A percentile compares a stretch with the other conserved stretches of the same genome.
Conservation (phyloP, 495 filamentous ascomycete species). For the Aspergillus ellipticus region DNA sequence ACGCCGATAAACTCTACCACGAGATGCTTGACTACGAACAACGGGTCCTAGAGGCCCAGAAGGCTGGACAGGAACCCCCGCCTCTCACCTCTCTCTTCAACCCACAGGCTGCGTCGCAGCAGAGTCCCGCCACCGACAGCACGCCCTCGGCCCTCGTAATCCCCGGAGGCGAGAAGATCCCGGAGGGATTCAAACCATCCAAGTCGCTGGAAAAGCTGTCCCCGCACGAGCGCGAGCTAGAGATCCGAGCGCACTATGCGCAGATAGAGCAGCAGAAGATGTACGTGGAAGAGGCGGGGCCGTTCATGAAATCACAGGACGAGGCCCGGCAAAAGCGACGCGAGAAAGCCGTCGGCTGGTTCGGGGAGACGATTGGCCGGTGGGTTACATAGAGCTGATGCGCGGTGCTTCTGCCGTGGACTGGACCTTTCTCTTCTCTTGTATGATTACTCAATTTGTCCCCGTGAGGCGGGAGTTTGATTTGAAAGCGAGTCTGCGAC, state of each 20-base stretch:
- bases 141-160: conserved; percentile 24
- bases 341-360: conserved; percentile 54
- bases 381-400: conserved; percentile 32
- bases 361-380: conserved; percentile 49
- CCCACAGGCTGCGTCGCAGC: conserved; percentile 23
- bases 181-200: conserved; percentile 41
- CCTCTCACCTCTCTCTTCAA: conserved; percentile 40
- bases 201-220: conserved; percentile 55
- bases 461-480: background rate
- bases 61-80: conserved; percentile 47
- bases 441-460: conserved; percentile 1
- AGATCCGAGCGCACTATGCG: conserved; percentile 59
- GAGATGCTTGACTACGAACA: conserved; percentile 75
- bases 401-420: conserved; percentile 2
- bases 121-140: conserved; percentile 1
- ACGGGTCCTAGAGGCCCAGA: conserved; percentile 61
- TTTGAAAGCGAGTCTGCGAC: background rate
- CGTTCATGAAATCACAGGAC: conserved; percentile 54
- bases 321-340: conserved; percentile 55
- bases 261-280: conserved; percentile 56
- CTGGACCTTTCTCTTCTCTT: conserved; percentile 4
- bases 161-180: conserved; percentile 33
- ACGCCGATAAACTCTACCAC: conserved; percentile 85
- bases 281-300: conserved; percentile 49
- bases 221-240: conserved; percentile 60